Evolutionary conservation across 345 rosid genomes (phyloP).

Genomic region (Eucalyptus erythrocorys): DNA sequence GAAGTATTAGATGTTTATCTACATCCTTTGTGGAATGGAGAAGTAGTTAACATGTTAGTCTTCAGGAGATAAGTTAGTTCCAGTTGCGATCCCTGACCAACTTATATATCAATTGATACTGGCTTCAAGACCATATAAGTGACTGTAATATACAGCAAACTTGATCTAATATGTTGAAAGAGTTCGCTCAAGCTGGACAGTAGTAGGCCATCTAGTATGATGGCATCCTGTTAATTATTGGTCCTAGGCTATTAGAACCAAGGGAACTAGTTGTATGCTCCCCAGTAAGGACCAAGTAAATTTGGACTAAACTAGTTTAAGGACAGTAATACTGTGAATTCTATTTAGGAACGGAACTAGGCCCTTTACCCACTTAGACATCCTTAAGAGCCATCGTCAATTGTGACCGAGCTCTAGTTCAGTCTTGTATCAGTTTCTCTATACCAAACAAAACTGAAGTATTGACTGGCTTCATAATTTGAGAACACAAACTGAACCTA

Average conservation of each 20-base stretch:
- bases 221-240: background rate
- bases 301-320: background rate
- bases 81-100: background rate
- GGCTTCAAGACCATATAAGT: background rate
- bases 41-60: background rate
- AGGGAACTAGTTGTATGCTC: background rate
- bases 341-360: background rate
- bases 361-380: background rate
- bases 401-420: background rate
- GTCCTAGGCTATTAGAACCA: background rate
- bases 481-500: background rate
- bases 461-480: background rate
- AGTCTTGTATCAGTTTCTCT: background rate
- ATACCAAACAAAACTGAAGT: background rate
- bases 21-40: background rate
- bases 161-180: background rate
- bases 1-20: background rate
- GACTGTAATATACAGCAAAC: background rate
- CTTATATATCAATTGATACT: background rate
- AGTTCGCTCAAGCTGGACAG: background rate
- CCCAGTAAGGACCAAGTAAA: background rate
- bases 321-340: background rate
- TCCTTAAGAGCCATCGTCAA: background rate
- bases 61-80: background rate
- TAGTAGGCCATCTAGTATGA: background rate